Base-by-base conservation (phyloP, 2,329 filamentous ascomycete genomes). In the Colletotrichum sp. region DNA sequence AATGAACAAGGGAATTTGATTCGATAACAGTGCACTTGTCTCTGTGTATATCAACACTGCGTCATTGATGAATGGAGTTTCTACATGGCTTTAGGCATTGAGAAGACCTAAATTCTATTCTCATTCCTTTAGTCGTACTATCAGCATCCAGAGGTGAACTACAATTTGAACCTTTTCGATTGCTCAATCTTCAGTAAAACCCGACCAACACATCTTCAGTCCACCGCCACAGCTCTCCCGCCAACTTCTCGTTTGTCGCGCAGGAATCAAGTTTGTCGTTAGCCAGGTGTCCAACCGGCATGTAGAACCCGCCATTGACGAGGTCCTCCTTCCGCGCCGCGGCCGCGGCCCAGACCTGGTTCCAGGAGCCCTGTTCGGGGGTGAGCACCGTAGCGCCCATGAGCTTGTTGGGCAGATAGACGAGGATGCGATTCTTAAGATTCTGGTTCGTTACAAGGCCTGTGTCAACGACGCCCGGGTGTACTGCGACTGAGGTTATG, bases 161-260 rank as follows among this genome's bases (percentile, higher is more conserved):
- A 6, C 4, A 6, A 22, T 22, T 12, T 22, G n/a, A 13, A 8
- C 11, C 44, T 22, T 52, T 6, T 22, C n/a, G 16, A 52, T 4
- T 22, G 3, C 44, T 52, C 12, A 6, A 52, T 19, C 19, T 19
- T 68, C 44, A 68, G 27, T 73, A 64, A 27, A 72, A 68, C 22
- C 52, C 48, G 1, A 16, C 60, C 71, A 76, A 34, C 6, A 67
- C 79, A 30, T 78, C 77, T 44, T 83, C 78, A 11, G 85, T 86
- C 84, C 85, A 87, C 27, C 82, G 78, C 85, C 85, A 87, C 74
- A 87, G 65, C 79, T 81, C 78, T 67, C 79, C 81, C 2, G 80
- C 83, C 68, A 86, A 68, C 6, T 81, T 75, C 52, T 82, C 79
- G 72, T 82, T 80, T 64, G 36, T 66, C 16, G 74, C 74, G 48